Base-by-base conservation (phyloP, 345 rosid species). In the Boechera stricta region DNA sequence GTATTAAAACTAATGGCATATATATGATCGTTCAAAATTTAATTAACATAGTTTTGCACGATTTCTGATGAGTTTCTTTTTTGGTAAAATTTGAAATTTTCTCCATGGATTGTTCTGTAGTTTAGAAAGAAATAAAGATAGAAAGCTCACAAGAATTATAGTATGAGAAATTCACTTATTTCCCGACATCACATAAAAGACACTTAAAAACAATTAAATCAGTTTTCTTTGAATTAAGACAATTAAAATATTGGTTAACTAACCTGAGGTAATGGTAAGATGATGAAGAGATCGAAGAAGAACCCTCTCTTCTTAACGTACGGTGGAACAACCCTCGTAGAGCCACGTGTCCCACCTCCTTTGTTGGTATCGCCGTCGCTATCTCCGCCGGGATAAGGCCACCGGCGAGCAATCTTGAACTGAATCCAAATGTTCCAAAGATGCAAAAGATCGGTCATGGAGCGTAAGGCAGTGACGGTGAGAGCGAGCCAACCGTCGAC, bases 211-310 rank as follows among this genome's bases (percentile, higher is more conserved):
- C 7, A 28, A 28, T 24, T 24, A 24, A 58, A 44, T 29, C 2
- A 35, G 8, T 13, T 38, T 69, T 54, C 3, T 26, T 4, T 1
- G 5, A 7, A 32, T 5, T 39, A 42, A 1, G 33, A 24, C 53
- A 36, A 2, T 3, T 9, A 73, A 38, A 63, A 26, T 13, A 55
- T 16, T 70, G 28, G 61, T 56, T 58, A 5, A 71, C 47, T 77
- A 36, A 94, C 98, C 98, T 95, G 98, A 48, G 96, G 97, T 16
- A 92, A 67, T 8, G 99, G 99, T 41, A 91, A 92, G 77, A 92
- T 80, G 54, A 92, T 93, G 26, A 95, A 89, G 69, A 92, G 89
- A 82, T 95, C 99, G 29, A 92, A 87, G 85, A 90, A 81, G 81
- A 95, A 84, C 2, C 91, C 93, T 73, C 75, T 92, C 79, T 77